Evolutionary conservation across 345 rosid species (phyloP).

Genomic region (Excoecaria agallocha): DNA sequence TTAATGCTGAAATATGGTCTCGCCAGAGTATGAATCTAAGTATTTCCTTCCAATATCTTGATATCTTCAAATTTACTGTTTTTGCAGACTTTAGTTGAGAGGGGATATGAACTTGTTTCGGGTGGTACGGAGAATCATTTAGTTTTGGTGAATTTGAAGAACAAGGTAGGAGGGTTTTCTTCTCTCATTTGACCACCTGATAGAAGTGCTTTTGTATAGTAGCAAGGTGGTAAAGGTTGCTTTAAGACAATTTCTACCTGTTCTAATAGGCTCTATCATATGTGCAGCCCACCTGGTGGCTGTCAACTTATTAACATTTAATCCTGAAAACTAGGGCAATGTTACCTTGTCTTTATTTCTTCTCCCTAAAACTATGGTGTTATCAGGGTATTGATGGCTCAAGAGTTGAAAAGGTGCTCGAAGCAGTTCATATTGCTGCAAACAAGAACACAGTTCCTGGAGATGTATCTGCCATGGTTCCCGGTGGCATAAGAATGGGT

Average conservation of each 20-base stretch:
- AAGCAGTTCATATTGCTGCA: constrained; percentile 96
- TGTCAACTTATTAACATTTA: neutral
- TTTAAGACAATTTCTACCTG: constrained; percentile 6
- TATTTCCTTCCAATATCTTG: constrained; percentile 9
- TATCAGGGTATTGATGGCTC: constrained; percentile 91
- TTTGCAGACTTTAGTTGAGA: constrained; percentile 56
- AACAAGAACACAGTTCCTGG: constrained; percentile 99
- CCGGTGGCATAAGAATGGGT: constrained; percentile 99
- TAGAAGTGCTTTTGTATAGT: neutral
- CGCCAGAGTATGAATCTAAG: neutral
- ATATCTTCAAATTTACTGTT: constrained; percentile 12
- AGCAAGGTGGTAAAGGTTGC: neutral
- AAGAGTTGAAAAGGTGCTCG: constrained; percentile 95
- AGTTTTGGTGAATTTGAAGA: constrained; percentile 92
- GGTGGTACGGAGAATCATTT: constrained; percentile 98
- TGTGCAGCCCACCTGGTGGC: neutral
- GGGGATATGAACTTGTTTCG: constrained; percentile 89
- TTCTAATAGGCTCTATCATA: neutral
- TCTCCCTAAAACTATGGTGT: neutral
- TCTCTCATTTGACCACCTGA: constrained; percentile 10
- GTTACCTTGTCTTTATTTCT: neutral
- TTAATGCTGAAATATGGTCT: neutral
- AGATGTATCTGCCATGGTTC: constrained; percentile 99
- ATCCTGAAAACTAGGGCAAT: neutral
- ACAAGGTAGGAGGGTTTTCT: constrained; percentile 52